A percentile compares a stretch with the other conserved stretches of the same genome.
These are phyloP conservation scores for Rhodotorula paludigena DNA, from an alignment of 768 basidiomycete species.

Conservation along the genomic window DNA sequence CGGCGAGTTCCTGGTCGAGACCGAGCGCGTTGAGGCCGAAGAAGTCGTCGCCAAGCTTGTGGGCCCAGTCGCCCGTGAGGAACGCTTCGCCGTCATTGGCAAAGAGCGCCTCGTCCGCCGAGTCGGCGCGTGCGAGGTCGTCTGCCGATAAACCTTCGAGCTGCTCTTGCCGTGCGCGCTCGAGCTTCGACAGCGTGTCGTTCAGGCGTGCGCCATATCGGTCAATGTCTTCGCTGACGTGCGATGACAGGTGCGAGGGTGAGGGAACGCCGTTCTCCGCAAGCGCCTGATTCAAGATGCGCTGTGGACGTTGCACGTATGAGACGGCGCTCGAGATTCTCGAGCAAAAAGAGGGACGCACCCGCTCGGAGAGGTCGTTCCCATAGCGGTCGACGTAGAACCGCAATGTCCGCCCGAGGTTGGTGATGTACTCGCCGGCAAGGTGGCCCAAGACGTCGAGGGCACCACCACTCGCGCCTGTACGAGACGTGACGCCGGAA, in stretches of 20 bases:
- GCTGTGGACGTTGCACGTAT: constrained; percentile 56
- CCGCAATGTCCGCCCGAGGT: constrained; percentile 79
- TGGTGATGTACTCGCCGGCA: constrained; percentile 71
- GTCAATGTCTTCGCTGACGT: constrained; percentile 82
- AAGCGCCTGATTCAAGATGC: constrained; percentile 85
- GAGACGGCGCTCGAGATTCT: background rate
- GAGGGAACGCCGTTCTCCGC: constrained; percentile 81
- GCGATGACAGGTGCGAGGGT: constrained; percentile 73
- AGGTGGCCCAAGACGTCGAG: constrained; percentile 73
- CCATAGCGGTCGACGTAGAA: constrained; percentile 76
- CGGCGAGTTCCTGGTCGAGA: constrained; percentile 76
- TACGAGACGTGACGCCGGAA: background rate
- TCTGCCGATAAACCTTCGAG: constrained; percentile 50
- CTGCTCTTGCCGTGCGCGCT: constrained; percentile 72
- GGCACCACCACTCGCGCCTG: constrained; percentile 48
- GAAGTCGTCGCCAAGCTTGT: constrained; percentile 85
- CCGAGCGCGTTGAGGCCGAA: constrained; percentile 81
- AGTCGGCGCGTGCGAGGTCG: constrained; percentile 54
- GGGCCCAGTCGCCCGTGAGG: constrained; percentile 74
- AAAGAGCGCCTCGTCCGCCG: constrained; percentile 60
- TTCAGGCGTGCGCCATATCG: constrained; percentile 68
- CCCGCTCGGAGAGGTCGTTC: constrained; percentile 76
- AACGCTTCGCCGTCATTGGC: constrained; percentile 51
- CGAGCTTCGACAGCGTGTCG: constrained; percentile 81
- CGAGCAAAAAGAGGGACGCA: constrained; percentile 46